A percentile compares a stretch with the other conserved stretches of the same genome.
phyloP scores from a whole-genome alignment of 2,329 filamentous ascomycete species.

The Leptographium wingfieldii region DNA sequence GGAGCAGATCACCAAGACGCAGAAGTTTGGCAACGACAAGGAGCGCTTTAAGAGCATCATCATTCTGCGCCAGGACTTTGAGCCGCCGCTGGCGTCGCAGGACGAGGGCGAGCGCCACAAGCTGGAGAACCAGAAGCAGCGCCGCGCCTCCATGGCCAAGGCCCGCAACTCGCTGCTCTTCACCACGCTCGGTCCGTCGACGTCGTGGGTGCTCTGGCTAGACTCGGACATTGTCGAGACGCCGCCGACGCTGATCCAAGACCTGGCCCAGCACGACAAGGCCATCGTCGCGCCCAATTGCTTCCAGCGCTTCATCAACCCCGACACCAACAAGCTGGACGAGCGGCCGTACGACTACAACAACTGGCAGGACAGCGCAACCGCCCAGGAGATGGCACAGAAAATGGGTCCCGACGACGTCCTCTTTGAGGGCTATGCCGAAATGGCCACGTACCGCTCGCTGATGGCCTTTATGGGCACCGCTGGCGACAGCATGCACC shows the following conservation, averaged over 20 bases:
- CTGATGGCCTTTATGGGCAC: slow-evolving; percentile 77
- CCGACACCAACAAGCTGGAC: slow-evolving; percentile 53
- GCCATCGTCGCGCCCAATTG: slow-evolving; percentile 92
- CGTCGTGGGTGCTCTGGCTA: slow-evolving; percentile 94
- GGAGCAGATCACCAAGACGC: slow-evolving; percentile 71
- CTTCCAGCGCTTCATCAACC: slow-evolving; percentile 73
- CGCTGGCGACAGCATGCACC: slow-evolving; percentile 40
- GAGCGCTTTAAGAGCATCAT: slow-evolving; percentile 85
- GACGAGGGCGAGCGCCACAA: slow-evolving; percentile 84
- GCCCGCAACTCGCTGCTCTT: slow-evolving; percentile 91
- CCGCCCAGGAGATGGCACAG: slow-evolving; percentile 59
- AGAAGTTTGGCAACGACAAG: slow-evolving; percentile 61
- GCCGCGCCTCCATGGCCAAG: slow-evolving; percentile 81
- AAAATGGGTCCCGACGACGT: slow-evolving; percentile 88
- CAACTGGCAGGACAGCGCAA: slow-evolving; percentile 86
- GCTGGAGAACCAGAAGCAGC: slow-evolving; percentile 74
- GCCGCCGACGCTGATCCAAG: slow-evolving; percentile 74
- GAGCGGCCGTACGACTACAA: slow-evolving; percentile 93
- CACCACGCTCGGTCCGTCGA: slow-evolving; percentile 80
- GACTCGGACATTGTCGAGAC: slow-evolving; percentile 88
- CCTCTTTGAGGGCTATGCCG: slow-evolving; percentile 80
- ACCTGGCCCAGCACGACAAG: slow-evolving; percentile 77
- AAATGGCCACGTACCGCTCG: slow-evolving; percentile 83
- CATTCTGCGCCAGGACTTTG: slow-evolving; percentile 91
- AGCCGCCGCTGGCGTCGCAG: slow-evolving; percentile 67